These are phyloP conservation scores for Pyrus pyrifolia DNA, from an alignment of 306 rosid genomes.

Conservation along the genomic window DNA sequence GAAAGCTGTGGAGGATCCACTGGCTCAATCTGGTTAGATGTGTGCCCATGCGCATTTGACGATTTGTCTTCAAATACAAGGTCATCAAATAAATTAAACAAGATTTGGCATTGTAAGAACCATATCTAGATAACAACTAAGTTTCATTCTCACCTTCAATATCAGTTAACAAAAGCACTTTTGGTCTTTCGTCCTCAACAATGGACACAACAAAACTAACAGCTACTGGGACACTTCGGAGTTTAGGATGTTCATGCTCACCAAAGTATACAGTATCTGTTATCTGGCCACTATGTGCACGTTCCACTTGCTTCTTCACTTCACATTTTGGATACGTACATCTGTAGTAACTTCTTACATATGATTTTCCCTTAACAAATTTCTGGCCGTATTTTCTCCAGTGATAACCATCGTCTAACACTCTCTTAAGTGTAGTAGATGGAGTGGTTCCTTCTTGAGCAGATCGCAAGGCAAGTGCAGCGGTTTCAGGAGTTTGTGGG, in stretches of 20 bases:
- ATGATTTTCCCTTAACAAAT: constrained; percentile 66
- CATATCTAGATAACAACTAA: constrained; percentile 22
- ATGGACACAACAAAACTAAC: constrained; percentile 39
- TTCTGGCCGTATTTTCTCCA: constrained; percentile 98
- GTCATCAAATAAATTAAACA: constrained; percentile 30
- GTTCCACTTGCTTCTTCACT: constrained; percentile 76
- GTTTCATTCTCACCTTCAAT: constrained; percentile 45
- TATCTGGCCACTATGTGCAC: constrained; percentile 46
- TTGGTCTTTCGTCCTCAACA: constrained; percentile 37
- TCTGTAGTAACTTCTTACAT: constrained; percentile 75
- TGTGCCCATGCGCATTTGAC: constrained; percentile 31
- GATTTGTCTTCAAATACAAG: constrained; percentile 39
- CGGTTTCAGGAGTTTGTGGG: constrained; percentile 29
- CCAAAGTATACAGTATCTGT: constrained; percentile 65
- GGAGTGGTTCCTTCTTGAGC: constrained; percentile 39
- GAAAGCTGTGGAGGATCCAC: constrained; percentile 26
- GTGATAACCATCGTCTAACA: constrained; percentile 76
- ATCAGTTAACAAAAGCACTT: constrained; percentile 27
- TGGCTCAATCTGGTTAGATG: constrained; percentile 34
- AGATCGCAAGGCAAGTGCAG: constrained; percentile 19
- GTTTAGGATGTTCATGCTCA: constrained; percentile 69
- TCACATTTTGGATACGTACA: constrained; percentile 72
- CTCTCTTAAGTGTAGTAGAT: constrained; percentile 53
- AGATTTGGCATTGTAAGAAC: constrained; percentile 10
- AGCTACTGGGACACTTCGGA: constrained; percentile 42